A percentile compares a stretch with the other conserved stretches of the same genome.
These are phyloP conservation scores for Bocquillonia castaneifolia DNA, from an alignment of 441 rosid genomes.

Conservation along the genomic window DNA sequence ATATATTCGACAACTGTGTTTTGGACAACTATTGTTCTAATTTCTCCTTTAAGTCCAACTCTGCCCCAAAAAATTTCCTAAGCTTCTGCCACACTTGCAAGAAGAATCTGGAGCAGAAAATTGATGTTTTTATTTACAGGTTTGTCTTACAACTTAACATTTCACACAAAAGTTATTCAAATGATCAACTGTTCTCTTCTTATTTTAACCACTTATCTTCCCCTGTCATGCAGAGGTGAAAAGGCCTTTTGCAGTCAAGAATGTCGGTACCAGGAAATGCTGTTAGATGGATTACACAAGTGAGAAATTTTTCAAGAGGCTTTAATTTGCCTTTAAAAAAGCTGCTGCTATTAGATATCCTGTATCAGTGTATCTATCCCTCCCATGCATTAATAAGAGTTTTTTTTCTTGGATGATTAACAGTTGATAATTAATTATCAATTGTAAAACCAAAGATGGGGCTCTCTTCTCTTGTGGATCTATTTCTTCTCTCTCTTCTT, in stretches of 20 bases:
- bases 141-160: conserved; percentile 13
- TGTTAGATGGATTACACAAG: conserved; percentile 48
- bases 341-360: too few relatives aligned
- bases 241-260: conserved; percentile 76
- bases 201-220: neutral
- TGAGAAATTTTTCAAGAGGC: conserved; percentile 15
- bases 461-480: neutral
- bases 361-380: too few relatives aligned
- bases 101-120: conserved; percentile 58
- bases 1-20: conserved; percentile 68
- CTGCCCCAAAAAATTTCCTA: conserved; percentile 37
- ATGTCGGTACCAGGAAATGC: conserved; percentile 75
- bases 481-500: neutral
- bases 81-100: conserved; percentile 68
- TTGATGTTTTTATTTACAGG: conserved; percentile 79
- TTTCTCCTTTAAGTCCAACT: conserved; percentile 27
- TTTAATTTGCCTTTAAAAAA: too few relatives aligned
- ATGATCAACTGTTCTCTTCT: neutral
- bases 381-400: too few relatives aligned
- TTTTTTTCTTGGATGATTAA: neutral
- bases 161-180: neutral
- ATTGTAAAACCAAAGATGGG: conserved; percentile 4
- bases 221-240: conserved; percentile 58
- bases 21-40: conserved; percentile 38
- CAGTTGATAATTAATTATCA: neutral